Base-by-base conservation (phyloP, 306 rosid species). In the Glycine soja region DNA sequence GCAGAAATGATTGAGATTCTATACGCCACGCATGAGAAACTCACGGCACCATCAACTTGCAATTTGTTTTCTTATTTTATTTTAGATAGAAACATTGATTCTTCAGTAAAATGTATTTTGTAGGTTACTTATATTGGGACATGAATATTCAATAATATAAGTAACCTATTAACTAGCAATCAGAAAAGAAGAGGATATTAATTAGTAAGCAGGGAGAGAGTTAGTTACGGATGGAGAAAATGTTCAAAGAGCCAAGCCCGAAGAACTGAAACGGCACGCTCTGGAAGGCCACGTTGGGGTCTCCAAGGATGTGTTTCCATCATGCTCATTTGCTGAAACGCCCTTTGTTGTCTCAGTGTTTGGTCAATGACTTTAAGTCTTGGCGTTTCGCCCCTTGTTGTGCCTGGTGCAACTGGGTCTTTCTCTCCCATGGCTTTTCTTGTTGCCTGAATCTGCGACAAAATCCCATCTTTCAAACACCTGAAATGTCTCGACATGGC, bases 221-320 rank as follows among this genome's bases (percentile, higher is more conserved):
- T 42, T 12, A 46, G 8, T 76, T 91, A 95, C 99, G 99, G 99
- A 79, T 95, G 97, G 84, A 95, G 94, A 87, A 95, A 95, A 88
- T 95, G 99, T 72, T 95, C 99, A 42, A 95, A 95, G 16, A 95
- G 99, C 99, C 99, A 95, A 67, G 99, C 97, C 0, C 99, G 82
- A 6, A 95, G 97, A 58, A 95, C 81, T 0, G 99, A 92, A 69
- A 95, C 99, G 4, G 99, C 91, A 4, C 97, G 81, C 46, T 95
- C 97, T 0, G 99, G 99, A 38, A 95, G 99, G 82, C 99, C 99
- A 13, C 99, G 99, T 73, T 95, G 99, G 48, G 99, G 99, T 32
- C 99, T 82, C 99, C 99, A 95, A 0, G 99, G 99, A 75, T 96
- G 99, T 8, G 80, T 89, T 72, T 96, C 99, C 97, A 96, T 93